Evolutionary conservation across 257 asterid species (phyloP).

Genomic region (Capsicum baccatum): DNA sequence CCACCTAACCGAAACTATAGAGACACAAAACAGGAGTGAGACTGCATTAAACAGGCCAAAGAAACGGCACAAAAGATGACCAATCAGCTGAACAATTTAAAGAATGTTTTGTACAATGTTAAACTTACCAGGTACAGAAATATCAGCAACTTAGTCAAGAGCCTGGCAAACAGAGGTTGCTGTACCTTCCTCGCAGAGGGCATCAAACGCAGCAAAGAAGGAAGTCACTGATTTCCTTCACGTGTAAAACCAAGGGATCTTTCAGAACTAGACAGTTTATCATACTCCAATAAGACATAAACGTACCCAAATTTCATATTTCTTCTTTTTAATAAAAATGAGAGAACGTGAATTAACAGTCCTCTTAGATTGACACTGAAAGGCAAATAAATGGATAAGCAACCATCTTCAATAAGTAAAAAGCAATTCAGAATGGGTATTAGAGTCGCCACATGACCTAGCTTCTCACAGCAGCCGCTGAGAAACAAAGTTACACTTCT

Average conservation of each 20-base stretch:
- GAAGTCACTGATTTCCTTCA: conserved; percentile 90
- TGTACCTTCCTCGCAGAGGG: conserved; percentile 97
- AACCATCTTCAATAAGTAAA: not conserved
- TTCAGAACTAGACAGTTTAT: conserved; percentile 22
- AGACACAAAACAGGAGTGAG: not conserved
- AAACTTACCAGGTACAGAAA: conserved; percentile 80
- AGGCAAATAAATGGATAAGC: not conserved
- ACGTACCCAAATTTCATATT: not conserved
- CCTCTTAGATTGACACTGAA: not conserved
- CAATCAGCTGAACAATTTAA: conserved; percentile 18
- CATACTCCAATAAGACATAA: not conserved
- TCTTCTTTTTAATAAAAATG: not conserved
- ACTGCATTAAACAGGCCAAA: not conserved
- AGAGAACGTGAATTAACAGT: not conserved
- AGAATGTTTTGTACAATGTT: not conserved
- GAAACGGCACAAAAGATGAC: not conserved
- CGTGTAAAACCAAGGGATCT: not conserved
- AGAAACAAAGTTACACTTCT: not conserved
- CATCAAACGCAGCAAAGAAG: conserved; percentile 91
- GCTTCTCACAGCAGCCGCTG: not conserved
- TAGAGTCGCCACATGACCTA: not conserved
- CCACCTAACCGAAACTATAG: not conserved
- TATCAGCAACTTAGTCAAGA: conserved; percentile 90
- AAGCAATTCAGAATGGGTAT: not conserved
- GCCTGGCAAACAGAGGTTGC: conserved; percentile 88